Percentiles rank a stretch among this genome's conserved stretches.
phyloP scores from a whole-genome alignment of 805 yeast species.

The Lachancea cidri region DNA sequence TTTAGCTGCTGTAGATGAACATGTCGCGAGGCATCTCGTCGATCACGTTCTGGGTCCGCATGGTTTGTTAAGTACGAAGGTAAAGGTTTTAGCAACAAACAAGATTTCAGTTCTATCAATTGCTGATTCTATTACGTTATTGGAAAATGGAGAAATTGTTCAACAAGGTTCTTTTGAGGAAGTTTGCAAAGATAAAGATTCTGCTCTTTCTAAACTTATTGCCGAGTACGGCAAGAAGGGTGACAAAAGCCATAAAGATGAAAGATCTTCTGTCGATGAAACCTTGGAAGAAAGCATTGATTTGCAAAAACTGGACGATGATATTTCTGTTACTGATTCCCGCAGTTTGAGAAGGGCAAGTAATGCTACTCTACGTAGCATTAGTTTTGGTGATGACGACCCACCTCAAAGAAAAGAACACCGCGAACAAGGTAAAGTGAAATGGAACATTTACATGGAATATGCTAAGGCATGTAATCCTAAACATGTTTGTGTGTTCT shows the following conservation, averaged over 20 bases:
- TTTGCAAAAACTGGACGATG: constrained; percentile 25
- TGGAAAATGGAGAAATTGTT: constrained; percentile 60
- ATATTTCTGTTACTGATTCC: constrained; percentile 28
- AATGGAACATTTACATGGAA: constrained; percentile 74
- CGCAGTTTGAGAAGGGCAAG: constrained; percentile 59
- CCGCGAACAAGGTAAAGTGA: constrained; percentile 89
- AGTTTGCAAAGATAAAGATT: constrained; percentile 38
- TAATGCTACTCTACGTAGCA: constrained; percentile 34
- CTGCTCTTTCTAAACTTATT: constrained; percentile 51
- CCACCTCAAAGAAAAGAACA: constrained; percentile 52
- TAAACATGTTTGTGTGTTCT: constrained; percentile 51
- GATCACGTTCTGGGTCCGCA: constrained; percentile 76
- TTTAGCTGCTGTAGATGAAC: constrained; percentile 95
- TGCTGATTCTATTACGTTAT: constrained; percentile 65
- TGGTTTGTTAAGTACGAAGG: constrained; percentile 70
- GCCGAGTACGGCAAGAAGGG: constrained; percentile 55
- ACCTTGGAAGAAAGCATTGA: constrained; percentile 31
- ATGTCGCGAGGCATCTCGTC: constrained; percentile 83
- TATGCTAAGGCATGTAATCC: constrained; percentile 88
- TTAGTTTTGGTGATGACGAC: constrained; percentile 36
- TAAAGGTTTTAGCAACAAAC: constrained; percentile 81
- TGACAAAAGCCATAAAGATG: constrained; percentile 18
- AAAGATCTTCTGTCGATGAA: constrained; percentile 13
- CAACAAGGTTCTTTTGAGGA: constrained; percentile 62
- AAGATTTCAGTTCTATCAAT: constrained; percentile 73